Conservation (phyloP, 208 protist genomes). For the Crithidia expoeki region DNA sequence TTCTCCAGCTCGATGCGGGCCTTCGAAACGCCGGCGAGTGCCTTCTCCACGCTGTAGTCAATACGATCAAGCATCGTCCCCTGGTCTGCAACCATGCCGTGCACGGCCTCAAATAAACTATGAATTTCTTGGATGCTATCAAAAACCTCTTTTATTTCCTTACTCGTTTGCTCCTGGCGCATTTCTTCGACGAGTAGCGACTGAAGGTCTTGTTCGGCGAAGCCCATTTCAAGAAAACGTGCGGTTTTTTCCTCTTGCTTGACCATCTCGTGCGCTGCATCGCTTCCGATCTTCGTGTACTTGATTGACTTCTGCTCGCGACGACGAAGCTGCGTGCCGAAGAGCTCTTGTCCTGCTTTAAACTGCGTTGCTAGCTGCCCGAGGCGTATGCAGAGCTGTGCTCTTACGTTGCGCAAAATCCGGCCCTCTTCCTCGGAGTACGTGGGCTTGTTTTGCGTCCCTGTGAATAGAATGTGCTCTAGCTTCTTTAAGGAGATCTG, state of each 20-base stretch:
- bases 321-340: slow-evolving; percentile 48
- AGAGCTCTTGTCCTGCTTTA: slow-evolving; percentile 64
- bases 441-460: slow-evolving; percentile 40
- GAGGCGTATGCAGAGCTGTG: slow-evolving; percentile 52
- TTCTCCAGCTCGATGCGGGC: slow-evolving; percentile 83
- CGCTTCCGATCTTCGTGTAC: slow-evolving; percentile 67
- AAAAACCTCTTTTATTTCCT: slow-evolving; percentile 84
- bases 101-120: slow-evolving; percentile 83
- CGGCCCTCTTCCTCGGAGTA: slow-evolving; percentile 56
- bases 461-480: slow-evolving; percentile 64
- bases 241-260: slow-evolving; percentile 67
- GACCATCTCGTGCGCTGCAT: slow-evolving; percentile 53
- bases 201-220: slow-evolving; percentile 78
- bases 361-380: slow-evolving; percentile 48
- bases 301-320: slow-evolving; percentile 52
- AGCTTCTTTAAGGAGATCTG: slow-evolving; percentile 63
- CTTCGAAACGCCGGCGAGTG: slow-evolving; percentile 47
- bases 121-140: slow-evolving; percentile 87
- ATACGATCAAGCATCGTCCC: slow-evolving; percentile 92
- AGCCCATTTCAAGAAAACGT: slow-evolving; percentile 80
- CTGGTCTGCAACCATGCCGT: slow-evolving; percentile 81
- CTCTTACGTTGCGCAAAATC: slow-evolving; percentile 50
- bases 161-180: slow-evolving; percentile 55
- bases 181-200: slow-evolving; percentile 73
- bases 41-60: slow-evolving; percentile 89